A percentile compares a stretch with the other conserved stretches of the same genome.
These are phyloP conservation scores for Chlamydomonas sp. DNA, from an alignment of 139 green algal genomes.

Conservation along the genomic window DNA sequence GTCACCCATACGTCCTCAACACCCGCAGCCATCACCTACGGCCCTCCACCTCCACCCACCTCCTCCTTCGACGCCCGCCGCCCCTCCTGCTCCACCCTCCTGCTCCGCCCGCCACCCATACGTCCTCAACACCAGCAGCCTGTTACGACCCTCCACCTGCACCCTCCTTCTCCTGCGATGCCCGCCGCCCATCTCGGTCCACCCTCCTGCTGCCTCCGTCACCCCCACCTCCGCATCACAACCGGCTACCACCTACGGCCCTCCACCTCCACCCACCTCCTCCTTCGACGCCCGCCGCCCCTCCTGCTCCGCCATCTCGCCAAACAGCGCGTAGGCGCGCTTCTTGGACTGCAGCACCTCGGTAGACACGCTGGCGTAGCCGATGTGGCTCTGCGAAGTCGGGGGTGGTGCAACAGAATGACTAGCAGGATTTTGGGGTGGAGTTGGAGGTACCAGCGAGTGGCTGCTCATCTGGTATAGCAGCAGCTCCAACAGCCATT, in stretches of 20 bases:
- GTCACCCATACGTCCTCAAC: not conserved
- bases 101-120: not conserved
- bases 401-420: not conserved
- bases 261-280: constrained; percentile 11
- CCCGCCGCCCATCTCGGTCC: no score
- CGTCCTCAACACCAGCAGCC: not conserved
- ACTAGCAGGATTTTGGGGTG: no score
- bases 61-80: constrained; percentile 27
- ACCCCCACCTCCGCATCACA: not conserved
- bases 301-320: constrained; percentile 24
- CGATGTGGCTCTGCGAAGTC: constrained; percentile 17
- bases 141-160: no score
- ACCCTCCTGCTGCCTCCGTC: not conserved
- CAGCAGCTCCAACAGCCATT: no score
- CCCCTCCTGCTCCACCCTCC: constrained; percentile 16
- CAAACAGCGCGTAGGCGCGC: constrained; percentile 39
- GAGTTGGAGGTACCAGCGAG: no score
- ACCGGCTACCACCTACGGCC: not conserved
- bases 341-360: constrained; percentile 30
- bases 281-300: constrained; percentile 16
- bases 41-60: constrained; percentile 1
- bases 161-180: no score
- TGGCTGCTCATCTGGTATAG: no score
- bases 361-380: constrained; percentile 6
- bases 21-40: not conserved